phyloP scores from a whole-genome alignment of 805 yeast genomes.

The Cyberlindnera xylosilytica region DNA sequence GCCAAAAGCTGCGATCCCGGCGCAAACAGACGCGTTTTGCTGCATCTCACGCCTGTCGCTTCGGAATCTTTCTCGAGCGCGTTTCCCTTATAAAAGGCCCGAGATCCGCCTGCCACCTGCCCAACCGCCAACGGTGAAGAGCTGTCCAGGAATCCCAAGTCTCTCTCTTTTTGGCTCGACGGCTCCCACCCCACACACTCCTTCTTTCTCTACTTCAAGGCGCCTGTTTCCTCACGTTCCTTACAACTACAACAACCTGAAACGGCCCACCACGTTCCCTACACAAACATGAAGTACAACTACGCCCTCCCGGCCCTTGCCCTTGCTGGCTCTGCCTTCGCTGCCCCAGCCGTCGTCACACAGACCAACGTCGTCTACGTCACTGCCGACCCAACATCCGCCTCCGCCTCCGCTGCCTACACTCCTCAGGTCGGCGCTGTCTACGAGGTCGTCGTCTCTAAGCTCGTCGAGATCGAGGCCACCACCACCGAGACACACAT shows the following conservation, averaged over 20 bases:
- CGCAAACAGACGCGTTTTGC: too few species aligned
- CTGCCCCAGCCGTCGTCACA: constrained; percentile 29
- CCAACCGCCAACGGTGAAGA: too few species aligned
- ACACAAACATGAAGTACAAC: constrained; percentile 23
- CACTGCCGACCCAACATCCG: constrained; percentile 22
- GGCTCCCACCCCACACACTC: neutral
- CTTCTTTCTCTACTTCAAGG: neutral
- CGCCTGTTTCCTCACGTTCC: constrained; percentile 1
- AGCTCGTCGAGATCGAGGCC: constrained; percentile 22
- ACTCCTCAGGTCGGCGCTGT: constrained; percentile 24
- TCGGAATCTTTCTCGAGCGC: too few species aligned
- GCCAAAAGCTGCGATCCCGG: too few species aligned
- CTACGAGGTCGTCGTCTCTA: constrained; percentile 25
- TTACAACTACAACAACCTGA: neutral
- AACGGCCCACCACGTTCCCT: constrained; percentile 3
- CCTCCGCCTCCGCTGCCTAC: constrained; percentile 18
- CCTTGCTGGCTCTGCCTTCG: constrained; percentile 24
- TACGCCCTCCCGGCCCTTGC: constrained; percentile 23
- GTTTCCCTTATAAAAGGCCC: too few species aligned
- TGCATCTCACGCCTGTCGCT: too few species aligned
- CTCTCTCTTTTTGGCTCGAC: too few species aligned
- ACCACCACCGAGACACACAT: constrained; percentile 22
- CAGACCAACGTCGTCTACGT: constrained; percentile 26
- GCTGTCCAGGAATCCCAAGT: too few species aligned
- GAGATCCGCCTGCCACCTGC: too few species aligned